Evolutionary conservation across 2,329 filamentous ascomycete species (phyloP), one percentile per base, ranked within the genome.

Genomic region (Cladobotryum protrusum): DNA sequence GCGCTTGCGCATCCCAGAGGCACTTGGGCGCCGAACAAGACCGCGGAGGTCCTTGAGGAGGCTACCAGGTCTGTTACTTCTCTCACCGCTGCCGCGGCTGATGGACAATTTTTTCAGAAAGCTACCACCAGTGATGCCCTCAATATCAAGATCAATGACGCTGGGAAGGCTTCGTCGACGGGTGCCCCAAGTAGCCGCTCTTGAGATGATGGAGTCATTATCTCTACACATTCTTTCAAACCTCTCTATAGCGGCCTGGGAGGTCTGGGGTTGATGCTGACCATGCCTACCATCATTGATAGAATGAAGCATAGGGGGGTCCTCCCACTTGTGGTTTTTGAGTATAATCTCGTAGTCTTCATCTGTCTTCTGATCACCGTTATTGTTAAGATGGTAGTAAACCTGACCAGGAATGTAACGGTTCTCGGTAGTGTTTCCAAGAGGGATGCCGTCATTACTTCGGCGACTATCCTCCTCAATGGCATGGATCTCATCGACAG

Each of bases 101-200:
- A 84, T 71, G 7, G 76, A 79, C 40, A 80, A 68, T 62, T 79
- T 82, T 60, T 85, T 87, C 37, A 86, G 65, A 36, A 87, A 74
- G 51, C 76, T 82, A 19, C 82, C 81, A 48, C 77, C 77, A 8
- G 72, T 74, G 40, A 85, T 69, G 15, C 76, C 80, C 35, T 85
- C 63, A 12, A 64, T 56, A 18, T 72, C 82, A 24, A 82, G 67
- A 50, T 87, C 83, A 5, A 72, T 55, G 49, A 76, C 58, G 56
- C 77, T 82, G 2, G 83, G 81, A 44, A 86, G 71, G 62, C 84
- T 85, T 50, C 79, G 77, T 39, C 83, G 78, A 6, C 81, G 76
- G 2, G 85, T 89, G 14, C 85, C 85, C 74, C 85, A 83, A 0
- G 85, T 89, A 15, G 85, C 85, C 13, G 82, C 77, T 54, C 79